Conservation (phyloP, 2,329 filamentous ascomycete genomes). For the Metarhizium sp. region DNA sequence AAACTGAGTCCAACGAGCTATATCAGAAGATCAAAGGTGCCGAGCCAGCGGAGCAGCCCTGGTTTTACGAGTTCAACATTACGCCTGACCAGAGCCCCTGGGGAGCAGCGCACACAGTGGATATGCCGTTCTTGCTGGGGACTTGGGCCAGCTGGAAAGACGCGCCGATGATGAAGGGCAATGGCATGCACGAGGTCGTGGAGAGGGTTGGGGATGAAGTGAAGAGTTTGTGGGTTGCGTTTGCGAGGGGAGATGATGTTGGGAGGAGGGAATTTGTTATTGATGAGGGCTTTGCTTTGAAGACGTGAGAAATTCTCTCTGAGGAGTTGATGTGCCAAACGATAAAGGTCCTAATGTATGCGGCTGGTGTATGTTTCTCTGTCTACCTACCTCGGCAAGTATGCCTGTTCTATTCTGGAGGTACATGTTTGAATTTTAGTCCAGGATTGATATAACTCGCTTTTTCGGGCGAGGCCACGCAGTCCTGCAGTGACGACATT, state of each 20-base stretch:
- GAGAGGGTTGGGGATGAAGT: slow-evolving; percentile 5
- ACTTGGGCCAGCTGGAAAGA: slow-evolving; percentile 7
- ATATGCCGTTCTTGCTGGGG: slow-evolving; percentile 10
- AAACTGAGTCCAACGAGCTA: too few species aligned
- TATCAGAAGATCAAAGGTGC: too few species aligned
- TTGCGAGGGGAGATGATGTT: slow-evolving; percentile 5
- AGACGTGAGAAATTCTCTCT: not conserved
- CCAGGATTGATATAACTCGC: too few species aligned
- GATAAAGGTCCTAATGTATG: not conserved
- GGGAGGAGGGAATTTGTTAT: not conserved
- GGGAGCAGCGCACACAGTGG: slow-evolving; percentile 10
- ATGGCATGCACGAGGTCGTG: not conserved
- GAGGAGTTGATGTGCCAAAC: not conserved
- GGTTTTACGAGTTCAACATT: slow-evolving; percentile 6
- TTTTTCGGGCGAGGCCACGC: too few species aligned
- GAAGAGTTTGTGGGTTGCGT: slow-evolving; percentile 9
- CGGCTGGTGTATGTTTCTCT: too few species aligned
- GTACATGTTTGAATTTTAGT: too few species aligned
- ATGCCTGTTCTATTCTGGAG: too few species aligned
- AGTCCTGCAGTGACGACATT: too few species aligned
- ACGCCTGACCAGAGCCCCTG: slow-evolving; percentile 4
- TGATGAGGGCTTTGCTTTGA: not conserved
- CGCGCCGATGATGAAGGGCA: slow-evolving; percentile 11
- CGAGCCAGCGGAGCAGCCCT: too few species aligned
- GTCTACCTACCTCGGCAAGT: too few species aligned